Base-by-base conservation (phyloP, 2,329 filamentous ascomycete species). In the Amauroascus verrucosus region DNA sequence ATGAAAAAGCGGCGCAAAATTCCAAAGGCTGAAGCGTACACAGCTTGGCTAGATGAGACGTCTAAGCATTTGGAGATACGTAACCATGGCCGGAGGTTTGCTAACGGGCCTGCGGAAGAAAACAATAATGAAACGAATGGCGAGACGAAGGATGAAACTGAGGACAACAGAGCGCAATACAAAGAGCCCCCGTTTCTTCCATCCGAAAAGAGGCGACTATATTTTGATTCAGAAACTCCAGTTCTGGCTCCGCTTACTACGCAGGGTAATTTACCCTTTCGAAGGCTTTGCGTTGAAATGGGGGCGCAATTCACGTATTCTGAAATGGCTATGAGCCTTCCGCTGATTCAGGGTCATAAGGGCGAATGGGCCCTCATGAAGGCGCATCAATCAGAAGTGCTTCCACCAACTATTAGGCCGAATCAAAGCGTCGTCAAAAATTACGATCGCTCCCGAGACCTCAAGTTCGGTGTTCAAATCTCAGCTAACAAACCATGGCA, bases 291-390 rank as follows among this genome's bases (percentile, higher is more conserved):
- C 64, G 84, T 88, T 11, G 85, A 90, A 53, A 78, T 97, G 22
- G 93, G 93, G 33, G 90, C 89, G 26, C 86, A 96, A 65, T 77
- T 95, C 47, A 98, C 93, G 0, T 98, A 95, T 74, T 97, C 91
- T 0, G 93, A 98, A 70, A 98, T 98, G 93, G 93, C 91, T 3
- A 86, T 98, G 79, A 84, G 88, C 26, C 74, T 95, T 69, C 90
- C 91, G 8, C 72, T 98, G 40, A 78, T 98, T 5, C 89, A 96
- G 68, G 93, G 93, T 33, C 81, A 86, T 59, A 94, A 91, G 70
- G 78, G 84, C 1, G 93, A 98, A 72, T 98, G 93, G 93, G 89
- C 93, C 18, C 75, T 98, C 53, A 81, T 97, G 77, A 94, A 93
- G 69, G 88, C 88, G 2, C 93, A 98, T 65, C 83, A 89, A 66